These are phyloP conservation scores for Colletotrichum zoysiae DNA, from an alignment of 2,329 filamentous ascomycete species.

Conservation along the genomic window DNA sequence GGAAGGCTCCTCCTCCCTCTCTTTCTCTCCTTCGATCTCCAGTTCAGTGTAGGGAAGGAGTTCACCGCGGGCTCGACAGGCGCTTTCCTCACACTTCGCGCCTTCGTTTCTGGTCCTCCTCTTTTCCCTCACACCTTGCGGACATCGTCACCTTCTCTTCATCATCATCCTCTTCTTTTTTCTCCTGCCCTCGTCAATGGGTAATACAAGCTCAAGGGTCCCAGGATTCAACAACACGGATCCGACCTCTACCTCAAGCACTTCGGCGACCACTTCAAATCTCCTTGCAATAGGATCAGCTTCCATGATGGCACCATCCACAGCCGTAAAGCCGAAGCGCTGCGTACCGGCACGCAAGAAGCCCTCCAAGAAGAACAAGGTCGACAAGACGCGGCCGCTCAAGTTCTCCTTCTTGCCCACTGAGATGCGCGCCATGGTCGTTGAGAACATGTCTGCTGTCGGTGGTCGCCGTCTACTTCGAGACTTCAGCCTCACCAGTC, in stretches of 20 bases:
- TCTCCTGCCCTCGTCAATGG: not conserved
- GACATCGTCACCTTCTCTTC: no score
- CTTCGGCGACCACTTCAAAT: not conserved
- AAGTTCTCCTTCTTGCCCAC: slow-evolving; percentile 13
- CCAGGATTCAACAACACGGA: not conserved
- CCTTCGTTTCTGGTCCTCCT: no score
- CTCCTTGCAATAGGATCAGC: not conserved
- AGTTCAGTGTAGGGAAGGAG: not conserved
- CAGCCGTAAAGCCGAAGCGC: not conserved
- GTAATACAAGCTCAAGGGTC: not conserved
- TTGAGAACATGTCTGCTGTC: no score
- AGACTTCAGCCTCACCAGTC: slow-evolving; percentile 6
- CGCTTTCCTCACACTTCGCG: not conserved
- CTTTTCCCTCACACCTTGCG: not conserved
- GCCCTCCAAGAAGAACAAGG: not conserved
- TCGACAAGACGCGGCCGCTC: not conserved
- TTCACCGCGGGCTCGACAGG: not conserved
- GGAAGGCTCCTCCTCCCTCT: not conserved
- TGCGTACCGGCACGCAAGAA: not conserved
- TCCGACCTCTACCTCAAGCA: not conserved
- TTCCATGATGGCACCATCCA: not conserved
- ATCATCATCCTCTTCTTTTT: not conserved
- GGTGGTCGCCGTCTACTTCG: not conserved
- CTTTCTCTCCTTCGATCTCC: not conserved
- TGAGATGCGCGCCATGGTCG: slow-evolving; percentile 21